These are phyloP conservation scores for Sporothrix protearum DNA, from an alignment of 2,329 filamentous ascomycete species.

Conservation along the genomic window DNA sequence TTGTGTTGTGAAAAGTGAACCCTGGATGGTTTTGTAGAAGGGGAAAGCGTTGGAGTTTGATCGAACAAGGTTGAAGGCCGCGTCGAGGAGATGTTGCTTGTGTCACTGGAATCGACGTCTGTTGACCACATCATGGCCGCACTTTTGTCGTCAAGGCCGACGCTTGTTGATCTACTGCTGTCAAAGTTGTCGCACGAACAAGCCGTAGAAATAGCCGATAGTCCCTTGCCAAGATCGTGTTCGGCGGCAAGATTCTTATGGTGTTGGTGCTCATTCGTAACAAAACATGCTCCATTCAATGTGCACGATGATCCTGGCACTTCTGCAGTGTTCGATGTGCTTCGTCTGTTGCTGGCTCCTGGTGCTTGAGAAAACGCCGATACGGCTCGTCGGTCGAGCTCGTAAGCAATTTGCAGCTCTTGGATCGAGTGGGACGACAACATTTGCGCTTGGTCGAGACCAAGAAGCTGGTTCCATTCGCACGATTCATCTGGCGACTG, in stretches of 20 bases:
- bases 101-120: slow-evolving; percentile 19
- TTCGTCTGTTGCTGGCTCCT: background rate
- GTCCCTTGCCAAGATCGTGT: background rate
- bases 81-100: slow-evolving; percentile 17
- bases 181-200: slow-evolving; percentile 11
- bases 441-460: background rate
- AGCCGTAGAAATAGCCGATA: background rate
- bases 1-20: slow-evolving; percentile 10
- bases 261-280: slow-evolving; percentile 8
- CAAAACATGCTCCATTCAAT: slow-evolving; percentile 4
- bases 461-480: slow-evolving; percentile 15
- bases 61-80: slow-evolving; percentile 22
- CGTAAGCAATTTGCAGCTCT: background rate
- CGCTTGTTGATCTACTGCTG: background rate
- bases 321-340: background rate
- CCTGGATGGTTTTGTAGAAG: slow-evolving; percentile 19
- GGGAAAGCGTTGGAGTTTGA: slow-evolving; percentile 4
- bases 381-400: background rate
- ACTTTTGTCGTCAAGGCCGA: background rate
- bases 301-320: background rate
- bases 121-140: slow-evolving; percentile 22
- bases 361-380: background rate
- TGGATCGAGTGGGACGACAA: background rate
- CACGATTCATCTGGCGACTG: background rate
- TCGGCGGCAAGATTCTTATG: slow-evolving; percentile 11